Conservation (phyloP, 169 alveolate genomes). For the Toxoplasma gondii region DNA sequence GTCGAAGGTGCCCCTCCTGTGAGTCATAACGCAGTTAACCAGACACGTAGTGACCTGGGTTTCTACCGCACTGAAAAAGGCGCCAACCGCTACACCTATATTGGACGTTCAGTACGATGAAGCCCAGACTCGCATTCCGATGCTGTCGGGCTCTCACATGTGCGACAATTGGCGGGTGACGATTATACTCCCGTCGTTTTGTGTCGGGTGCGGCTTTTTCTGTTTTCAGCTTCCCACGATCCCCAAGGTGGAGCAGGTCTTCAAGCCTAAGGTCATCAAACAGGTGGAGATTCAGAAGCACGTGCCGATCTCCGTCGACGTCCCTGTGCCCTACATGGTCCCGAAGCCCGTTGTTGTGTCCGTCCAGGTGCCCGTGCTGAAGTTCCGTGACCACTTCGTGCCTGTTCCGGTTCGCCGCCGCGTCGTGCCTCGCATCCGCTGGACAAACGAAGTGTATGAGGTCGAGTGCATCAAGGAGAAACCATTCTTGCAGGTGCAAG, state of each 20-base stretch:
- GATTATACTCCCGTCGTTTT: too few relatives aligned
- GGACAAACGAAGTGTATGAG: slow-evolving; percentile 86
- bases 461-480: slow-evolving; percentile 86
- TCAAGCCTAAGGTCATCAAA: slow-evolving; percentile 79
- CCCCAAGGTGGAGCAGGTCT: slow-evolving; percentile 76
- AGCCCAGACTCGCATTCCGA: too few relatives aligned
- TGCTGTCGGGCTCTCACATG: too few relatives aligned
- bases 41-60: neutral
- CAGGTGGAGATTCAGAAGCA: slow-evolving; percentile 79
- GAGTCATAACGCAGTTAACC: neutral
- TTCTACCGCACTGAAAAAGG: too few relatives aligned
- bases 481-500: slow-evolving; percentile 83
- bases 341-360: slow-evolving; percentile 88
- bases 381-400: slow-evolving; percentile 85
- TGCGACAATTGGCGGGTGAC: too few relatives aligned
- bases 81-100: too few relatives aligned
- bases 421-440: slow-evolving; percentile 83
- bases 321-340: slow-evolving; percentile 88
- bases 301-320: slow-evolving; percentile 85
- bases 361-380: slow-evolving; percentile 86
- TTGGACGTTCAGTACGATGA: too few relatives aligned
- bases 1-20: slow-evolving; percentile 35
- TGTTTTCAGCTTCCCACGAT: neutral
- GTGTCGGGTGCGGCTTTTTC: too few relatives aligned
- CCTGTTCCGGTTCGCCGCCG: slow-evolving; percentile 87